Conservation (phyloP, 148 eudicot species). For the Camellia granthamiana region DNA sequence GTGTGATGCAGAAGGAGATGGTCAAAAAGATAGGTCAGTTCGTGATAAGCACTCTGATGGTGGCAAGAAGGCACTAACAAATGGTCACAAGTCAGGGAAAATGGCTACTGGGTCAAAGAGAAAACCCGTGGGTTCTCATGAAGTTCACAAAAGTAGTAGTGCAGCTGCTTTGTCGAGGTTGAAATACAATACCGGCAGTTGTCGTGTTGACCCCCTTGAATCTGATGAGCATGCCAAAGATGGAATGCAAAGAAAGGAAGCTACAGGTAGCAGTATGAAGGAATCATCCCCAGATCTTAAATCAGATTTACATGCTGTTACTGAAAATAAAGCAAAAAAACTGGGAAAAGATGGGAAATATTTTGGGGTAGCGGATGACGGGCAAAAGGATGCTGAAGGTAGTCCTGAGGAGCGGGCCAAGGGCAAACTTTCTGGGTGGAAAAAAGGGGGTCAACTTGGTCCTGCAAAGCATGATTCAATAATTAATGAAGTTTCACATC, state of each 20-base stretch:
- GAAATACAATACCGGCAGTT: neutral
- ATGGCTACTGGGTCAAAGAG: conserved; percentile 11
- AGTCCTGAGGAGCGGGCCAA: conserved; percentile 30
- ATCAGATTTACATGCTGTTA: conserved; percentile 23
- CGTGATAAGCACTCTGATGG: conserved; percentile 27
- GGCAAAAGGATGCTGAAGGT: conserved; percentile 25
- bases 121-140: neutral
- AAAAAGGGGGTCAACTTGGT: conserved; percentile 27
- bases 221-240: conserved; percentile 24
- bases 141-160: neutral
- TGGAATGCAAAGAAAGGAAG: conserved; percentile 24
- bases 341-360: conserved; percentile 33
- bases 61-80: conserved; percentile 30
- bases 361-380: conserved; percentile 29
- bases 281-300: conserved; percentile 34
- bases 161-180: neutral
- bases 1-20: conserved; percentile 23
- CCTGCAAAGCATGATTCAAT: conserved; percentile 26
- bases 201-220: conserved; percentile 21
- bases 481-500: conserved; percentile 27
- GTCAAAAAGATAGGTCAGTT: conserved; percentile 24
- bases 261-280: conserved; percentile 30
- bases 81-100: conserved; percentile 16
- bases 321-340: conserved; percentile 34
- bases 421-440: conserved; percentile 29